Conservation (phyloP, 805 yeast genomes). For the Metschnikowia dekortorum region DNA sequence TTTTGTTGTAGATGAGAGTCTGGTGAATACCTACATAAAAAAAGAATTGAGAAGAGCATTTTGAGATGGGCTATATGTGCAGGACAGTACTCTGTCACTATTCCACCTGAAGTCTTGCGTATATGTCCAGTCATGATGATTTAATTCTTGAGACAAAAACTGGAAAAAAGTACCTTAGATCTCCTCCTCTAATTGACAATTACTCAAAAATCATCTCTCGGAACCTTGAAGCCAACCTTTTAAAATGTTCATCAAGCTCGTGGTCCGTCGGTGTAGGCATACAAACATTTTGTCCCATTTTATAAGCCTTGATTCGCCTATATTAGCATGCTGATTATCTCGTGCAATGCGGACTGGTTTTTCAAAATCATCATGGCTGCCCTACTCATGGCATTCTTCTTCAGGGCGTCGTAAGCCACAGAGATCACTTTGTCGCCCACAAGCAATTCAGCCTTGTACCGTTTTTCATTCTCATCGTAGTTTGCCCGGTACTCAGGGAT, state of each 20-base stretch:
- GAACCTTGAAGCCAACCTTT: no score
- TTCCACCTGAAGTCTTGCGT: no score
- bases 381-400: slow-evolving; percentile 38
- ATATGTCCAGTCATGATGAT: no score
- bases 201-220: no score
- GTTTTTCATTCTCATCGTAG: slow-evolving; percentile 19
- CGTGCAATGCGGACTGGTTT: slow-evolving; percentile 16
- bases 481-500: slow-evolving; percentile 31
- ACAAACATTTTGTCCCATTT: no score
- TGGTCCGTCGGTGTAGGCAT: no score
- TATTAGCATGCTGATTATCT: slow-evolving; percentile 10
- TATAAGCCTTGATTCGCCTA: neutral
- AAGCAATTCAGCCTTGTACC: slow-evolving; percentile 26
- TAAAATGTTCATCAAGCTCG: no score
- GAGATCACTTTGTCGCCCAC: slow-evolving; percentile 28
- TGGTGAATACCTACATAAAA: slow-evolving; percentile 1
- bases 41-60: slow-evolving; percentile 6
- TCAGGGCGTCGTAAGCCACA: slow-evolving; percentile 30
- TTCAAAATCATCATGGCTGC: slow-evolving; percentile 38
- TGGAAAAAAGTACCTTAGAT: no score
- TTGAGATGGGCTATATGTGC: slow-evolving; percentile 16
- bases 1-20: slow-evolving; percentile 18
- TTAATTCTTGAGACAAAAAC: no score
- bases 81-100: neutral
- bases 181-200: no score